phyloP scores from a whole-genome alignment of 305 asterid genomes.

The Fraxinus angustifolia region DNA sequence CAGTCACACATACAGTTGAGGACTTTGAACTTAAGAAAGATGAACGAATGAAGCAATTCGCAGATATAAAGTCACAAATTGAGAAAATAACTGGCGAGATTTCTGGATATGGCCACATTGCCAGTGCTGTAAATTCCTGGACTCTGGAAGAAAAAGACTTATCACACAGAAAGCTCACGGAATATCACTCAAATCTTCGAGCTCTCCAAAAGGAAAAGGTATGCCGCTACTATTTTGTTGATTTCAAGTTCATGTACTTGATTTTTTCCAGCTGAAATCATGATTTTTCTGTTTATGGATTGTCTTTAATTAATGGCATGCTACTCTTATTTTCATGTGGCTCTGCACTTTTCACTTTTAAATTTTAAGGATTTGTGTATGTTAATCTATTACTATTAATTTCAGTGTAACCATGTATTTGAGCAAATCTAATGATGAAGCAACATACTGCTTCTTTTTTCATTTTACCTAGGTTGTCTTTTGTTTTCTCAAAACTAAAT shows the following conservation, averaged over 20 bases:
- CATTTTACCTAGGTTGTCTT: not conserved
- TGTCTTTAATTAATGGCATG: not conserved
- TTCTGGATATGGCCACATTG: constrained; percentile 56
- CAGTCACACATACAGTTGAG: constrained; percentile 67
- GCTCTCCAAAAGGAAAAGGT: constrained; percentile 88
- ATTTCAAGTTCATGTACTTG: not conserved
- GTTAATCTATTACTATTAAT: not conserved
- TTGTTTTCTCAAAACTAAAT: not conserved
- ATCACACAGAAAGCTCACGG: constrained; percentile 72
- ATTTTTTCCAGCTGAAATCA: not conserved
- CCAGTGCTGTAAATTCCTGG: constrained; percentile 37
- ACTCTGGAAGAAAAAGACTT: constrained; percentile 69
- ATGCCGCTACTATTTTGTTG: constrained; percentile 1
- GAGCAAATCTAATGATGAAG: not conserved
- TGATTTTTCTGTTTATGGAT: not conserved
- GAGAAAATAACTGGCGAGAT: constrained; percentile 73
- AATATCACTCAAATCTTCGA: constrained; percentile 66
- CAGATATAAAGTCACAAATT: constrained; percentile 65
- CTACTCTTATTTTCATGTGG: not conserved
- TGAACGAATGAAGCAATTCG: constrained; percentile 70
- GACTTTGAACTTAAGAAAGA: constrained; percentile 67
- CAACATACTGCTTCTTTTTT: not conserved
- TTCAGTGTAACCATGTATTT: not conserved
- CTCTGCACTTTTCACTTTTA: not conserved
- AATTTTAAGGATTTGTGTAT: not conserved